Base-by-base conservation (phyloP, 2,329 filamentous ascomycete genomes). In the Talaromyces sp. region DNA sequence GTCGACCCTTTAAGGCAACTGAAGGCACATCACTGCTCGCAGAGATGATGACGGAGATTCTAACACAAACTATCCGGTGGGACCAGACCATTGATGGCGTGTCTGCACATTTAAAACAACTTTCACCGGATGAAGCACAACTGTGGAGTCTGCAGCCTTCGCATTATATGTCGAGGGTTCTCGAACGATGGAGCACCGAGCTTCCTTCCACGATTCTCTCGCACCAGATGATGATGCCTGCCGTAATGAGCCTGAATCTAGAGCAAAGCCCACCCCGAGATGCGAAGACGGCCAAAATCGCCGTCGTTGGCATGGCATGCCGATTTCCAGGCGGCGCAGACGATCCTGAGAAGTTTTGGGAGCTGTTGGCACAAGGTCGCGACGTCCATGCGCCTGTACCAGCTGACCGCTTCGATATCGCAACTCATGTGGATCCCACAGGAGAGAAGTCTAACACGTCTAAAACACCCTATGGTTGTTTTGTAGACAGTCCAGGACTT, bases 221-320 rank as follows among this genome's bases (percentile, higher is more conserved):
- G 17, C 17, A 17, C 39, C 39, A 41, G 17, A 17, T 17, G 15
- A 41, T 41, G 39, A 41, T n/a, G 39, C 17, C 39, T 41, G 39
- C 39, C 17, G 39, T 41, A 8, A 41, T 41, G 39, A 15, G 39
- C 15, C 39, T 41, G 6, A 8, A 15, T 17, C 17, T 41, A 41
- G 39, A 17, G 17, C 17, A 41, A 41, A 41, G 39, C 39, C 39
- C 17, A 17, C 15, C 39, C 7, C 17, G 39, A 41, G 39, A n/a
- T 17, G 39, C 39, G 7, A 41, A 41, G 17, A 22, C 43, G 11
- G 10, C n/a, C n/a, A 47, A 19, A n/a, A 85, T 95, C 67, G 92
- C 92, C 67, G 92, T 96, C 69, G 89, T 95, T 27, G 91, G 92
- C 60, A 90, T 91, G 87, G 85, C 90, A 60, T 89, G 90, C 62